Evolutionary conservation across 345 rosid genomes (phyloP).

Genomic region (Excoecaria cochinchinensis): DNA sequence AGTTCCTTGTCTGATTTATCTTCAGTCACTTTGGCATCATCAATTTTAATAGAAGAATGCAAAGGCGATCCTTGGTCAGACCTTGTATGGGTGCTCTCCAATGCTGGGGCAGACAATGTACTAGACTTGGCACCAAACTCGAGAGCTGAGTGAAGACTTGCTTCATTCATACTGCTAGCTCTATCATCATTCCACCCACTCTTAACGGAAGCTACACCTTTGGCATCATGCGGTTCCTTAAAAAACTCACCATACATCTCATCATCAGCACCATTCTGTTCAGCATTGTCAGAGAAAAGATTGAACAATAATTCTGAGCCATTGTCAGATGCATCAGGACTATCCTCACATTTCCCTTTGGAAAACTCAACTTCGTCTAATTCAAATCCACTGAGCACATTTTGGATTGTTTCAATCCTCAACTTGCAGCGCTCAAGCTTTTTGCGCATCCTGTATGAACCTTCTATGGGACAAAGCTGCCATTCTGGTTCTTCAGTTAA

Average conservation of each 20-base stretch:
- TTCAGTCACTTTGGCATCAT: conserved; percentile 56
- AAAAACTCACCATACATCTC: conserved; percentile 64
- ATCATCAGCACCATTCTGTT: conserved; percentile 36
- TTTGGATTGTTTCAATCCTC: conserved; percentile 74
- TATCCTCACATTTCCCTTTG: conserved; percentile 53
- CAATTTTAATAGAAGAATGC: conserved; percentile 63
- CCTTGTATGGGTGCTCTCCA: conserved; percentile 67
- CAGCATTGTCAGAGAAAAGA: conserved; percentile 43
- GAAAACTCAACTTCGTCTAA: conserved; percentile 61
- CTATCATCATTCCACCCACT: conserved; percentile 88
- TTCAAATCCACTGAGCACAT: conserved; percentile 78
- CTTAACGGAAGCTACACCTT: conserved; percentile 55
- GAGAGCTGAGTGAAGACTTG: conserved; percentile 95
- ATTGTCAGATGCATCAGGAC: conserved; percentile 59
- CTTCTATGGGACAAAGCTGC: conserved; percentile 99
- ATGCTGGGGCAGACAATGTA: conserved; percentile 61
- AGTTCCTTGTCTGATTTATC: conserved; percentile 85
- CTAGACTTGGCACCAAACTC: conserved; percentile 90
- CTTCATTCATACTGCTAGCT: conserved; percentile 85
- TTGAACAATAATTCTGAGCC: conserved; percentile 67
- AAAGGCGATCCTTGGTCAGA: conserved; percentile 80
- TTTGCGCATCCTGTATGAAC: conserved; percentile 99
- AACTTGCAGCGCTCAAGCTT: conserved; percentile 90
- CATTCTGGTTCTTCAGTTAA: conserved; percentile 71
- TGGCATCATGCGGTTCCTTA: conserved; percentile 50